Evolutionary conservation across 768 basidiomycete species (phyloP), one percentile per base, ranked within the genome.

Genomic region (Lactifluus pinguis): DNA sequence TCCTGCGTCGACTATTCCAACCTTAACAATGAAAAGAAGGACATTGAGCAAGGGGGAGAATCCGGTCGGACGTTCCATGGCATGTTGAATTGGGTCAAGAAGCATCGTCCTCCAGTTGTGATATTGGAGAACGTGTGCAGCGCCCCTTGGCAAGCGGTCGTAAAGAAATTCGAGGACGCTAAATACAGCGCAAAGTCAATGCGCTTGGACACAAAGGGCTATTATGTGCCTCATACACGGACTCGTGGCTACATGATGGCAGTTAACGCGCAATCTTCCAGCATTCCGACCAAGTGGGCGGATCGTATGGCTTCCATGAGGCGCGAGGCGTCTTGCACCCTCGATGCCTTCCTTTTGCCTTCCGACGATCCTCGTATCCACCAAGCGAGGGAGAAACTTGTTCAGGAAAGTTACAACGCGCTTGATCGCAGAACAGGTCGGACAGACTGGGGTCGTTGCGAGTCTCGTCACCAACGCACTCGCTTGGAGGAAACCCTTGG

Each of bases 1-100:
- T 95, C 93, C 21, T 98, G 95, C 63, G 94, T 97, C 65, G 95
- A 97, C 70, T 97, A 95, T 67, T 97, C 95, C n/a, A 92, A 87
- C 68, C 80, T 98, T 60, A 98, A 98, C 72, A 93, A 88, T 66
- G 82, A 90, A 69, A 92, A 92, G 71, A 92, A 98, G 71, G 86
- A 84, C 38, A 90, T 98, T 34, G 85, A 92, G 50, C 92, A 80
- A 6, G 85, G 88, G 59, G 95, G 95, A 49, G 95, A 98, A 72
- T 95, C 93, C 14, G 93, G 95, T 7, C 80, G 89, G 41, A 98
- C 95, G 0, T 98, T 97, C 72, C 82, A 86, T 47, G 95, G 95
- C 9, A 98, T 98, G 95, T 83, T 95, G 80, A 81, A 82, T 34
- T 98, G 92, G 91, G 88, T 97, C 48, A 80, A 77, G 53, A 86